These are phyloP conservation scores for Cerrena zonata DNA, from an alignment of 1,284 basidiomycete genomes.

Conservation along the genomic window DNA sequence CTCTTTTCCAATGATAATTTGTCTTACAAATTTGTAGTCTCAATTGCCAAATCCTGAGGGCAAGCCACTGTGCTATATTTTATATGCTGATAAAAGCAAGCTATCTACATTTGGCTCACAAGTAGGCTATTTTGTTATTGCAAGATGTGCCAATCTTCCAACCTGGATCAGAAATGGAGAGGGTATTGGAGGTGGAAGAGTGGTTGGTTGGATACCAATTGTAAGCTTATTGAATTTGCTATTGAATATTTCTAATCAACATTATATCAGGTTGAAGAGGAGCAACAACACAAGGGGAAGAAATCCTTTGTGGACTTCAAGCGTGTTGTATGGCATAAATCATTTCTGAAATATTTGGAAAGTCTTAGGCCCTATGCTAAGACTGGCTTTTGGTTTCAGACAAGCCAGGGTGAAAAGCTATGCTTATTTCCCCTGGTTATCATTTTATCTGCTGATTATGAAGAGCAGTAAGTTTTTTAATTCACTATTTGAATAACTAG, in stretches of 20 bases:
- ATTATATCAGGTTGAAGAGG: constrained; percentile 15
- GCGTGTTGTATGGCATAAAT: constrained; percentile 25
- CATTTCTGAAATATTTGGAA: constrained; percentile 21
- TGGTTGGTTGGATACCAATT: constrained; percentile 42
- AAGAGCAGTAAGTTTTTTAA: constrained; percentile 35
- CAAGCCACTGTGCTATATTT: constrained; percentile 22
- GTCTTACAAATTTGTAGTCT: constrained; percentile 9
- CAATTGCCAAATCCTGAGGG: constrained; percentile 16
- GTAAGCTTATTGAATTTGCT: constrained; percentile 20
- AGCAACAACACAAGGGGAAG: constrained; percentile 15
- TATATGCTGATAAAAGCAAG: constrained; percentile 42
- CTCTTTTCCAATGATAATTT: neutral
- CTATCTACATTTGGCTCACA: constrained; percentile 37
- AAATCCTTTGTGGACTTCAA: constrained; percentile 21
- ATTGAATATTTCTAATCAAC: neutral
- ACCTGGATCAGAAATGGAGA: constrained; percentile 31
- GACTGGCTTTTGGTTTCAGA: constrained; percentile 16
- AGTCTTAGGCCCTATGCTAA: constrained; percentile 11
- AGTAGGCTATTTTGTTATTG: constrained; percentile 40
- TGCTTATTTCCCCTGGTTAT: constrained; percentile 24
- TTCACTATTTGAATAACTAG: too few species aligned
- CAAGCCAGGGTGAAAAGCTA: constrained; percentile 15
- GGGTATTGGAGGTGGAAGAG: constrained; percentile 29
- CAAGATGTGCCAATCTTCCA: constrained; percentile 32
- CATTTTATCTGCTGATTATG: constrained; percentile 32